phyloP scores from a whole-genome alignment of 306 rosid species.

The Parietaria judaica region DNA sequence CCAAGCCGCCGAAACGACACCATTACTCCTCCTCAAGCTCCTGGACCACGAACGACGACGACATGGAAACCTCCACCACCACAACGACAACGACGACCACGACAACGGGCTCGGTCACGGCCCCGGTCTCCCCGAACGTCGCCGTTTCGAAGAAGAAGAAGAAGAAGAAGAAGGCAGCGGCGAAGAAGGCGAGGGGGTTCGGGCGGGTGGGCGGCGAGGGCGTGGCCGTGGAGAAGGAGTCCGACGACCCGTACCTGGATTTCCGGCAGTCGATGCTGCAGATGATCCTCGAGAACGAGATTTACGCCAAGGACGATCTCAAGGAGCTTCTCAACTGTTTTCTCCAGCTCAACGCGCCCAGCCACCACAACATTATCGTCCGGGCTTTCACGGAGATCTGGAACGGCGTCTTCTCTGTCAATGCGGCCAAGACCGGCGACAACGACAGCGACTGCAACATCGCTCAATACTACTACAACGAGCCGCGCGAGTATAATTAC shows the following conservation, averaged over 20 bases:
- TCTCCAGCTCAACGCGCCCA: conserved; percentile 66
- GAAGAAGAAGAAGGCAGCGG: neutral
- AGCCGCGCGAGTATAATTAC: conserved; percentile 43
- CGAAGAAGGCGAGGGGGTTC: conserved; percentile 26
- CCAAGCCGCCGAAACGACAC: conserved; percentile 24
- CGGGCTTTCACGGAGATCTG: conserved; percentile 89
- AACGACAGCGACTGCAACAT: conserved; percentile 6
- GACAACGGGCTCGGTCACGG: conserved; percentile 14
- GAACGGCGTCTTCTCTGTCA: conserved; percentile 66
- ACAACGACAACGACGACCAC: conserved; percentile 25
- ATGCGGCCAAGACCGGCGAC: conserved; percentile 5
- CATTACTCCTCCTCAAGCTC: conserved; percentile 16
- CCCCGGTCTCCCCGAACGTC: conserved; percentile 11
- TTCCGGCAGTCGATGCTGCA: conserved; percentile 85
- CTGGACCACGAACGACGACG: conserved; percentile 21
- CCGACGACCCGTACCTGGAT: conserved; percentile 84
- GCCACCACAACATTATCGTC: conserved; percentile 66
- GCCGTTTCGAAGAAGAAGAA: conserved; percentile 1
- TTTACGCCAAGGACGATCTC: conserved; percentile 68
- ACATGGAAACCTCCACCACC: conserved; percentile 20
- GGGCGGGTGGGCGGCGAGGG: conserved; percentile 69
- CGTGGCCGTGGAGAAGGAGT: conserved; percentile 87
- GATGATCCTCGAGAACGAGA: conserved; percentile 88
- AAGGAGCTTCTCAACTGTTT: conserved; percentile 71
- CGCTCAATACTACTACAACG: conserved; percentile 20